These are phyloP conservation scores for Beauveria rudraprayagi DNA, from an alignment of 2,329 filamentous ascomycete genomes.

Conservation along the genomic window DNA sequence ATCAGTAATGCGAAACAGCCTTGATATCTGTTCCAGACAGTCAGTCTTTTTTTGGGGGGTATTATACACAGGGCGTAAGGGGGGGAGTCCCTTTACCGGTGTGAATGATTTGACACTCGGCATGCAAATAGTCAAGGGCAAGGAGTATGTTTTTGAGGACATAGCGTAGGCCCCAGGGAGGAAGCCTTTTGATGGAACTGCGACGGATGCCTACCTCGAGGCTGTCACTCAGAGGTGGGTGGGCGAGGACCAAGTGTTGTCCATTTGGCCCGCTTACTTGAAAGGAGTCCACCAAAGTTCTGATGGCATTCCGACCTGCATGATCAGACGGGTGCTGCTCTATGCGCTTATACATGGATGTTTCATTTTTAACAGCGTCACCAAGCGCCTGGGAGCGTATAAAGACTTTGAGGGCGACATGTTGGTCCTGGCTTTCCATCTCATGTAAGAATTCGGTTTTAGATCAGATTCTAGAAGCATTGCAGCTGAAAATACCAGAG, in stretches of 20 bases:
- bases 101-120: conserved; percentile 33
- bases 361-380: background rate
- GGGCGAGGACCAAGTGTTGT: background rate
- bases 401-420: background rate
- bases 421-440: background rate
- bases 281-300: background rate
- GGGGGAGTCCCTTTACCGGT: conserved; percentile 22
- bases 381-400: background rate
- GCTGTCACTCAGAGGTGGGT: background rate
- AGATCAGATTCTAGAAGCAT: background rate
- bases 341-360: background rate
- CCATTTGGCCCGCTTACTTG: background rate
- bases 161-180: background rate
- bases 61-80: background rate
- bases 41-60: background rate
- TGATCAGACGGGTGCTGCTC: background rate
- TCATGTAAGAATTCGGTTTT: background rate
- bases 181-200: background rate
- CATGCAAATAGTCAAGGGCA: conserved; percentile 32
- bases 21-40: background rate
- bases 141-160: conserved; percentile 25
- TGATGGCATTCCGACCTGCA: background rate
- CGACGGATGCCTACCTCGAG: background rate
- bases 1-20: background rate
- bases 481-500: background rate